Conservation (phyloP, 306 rosid genomes). For the Lathyrus aphaca region DNA sequence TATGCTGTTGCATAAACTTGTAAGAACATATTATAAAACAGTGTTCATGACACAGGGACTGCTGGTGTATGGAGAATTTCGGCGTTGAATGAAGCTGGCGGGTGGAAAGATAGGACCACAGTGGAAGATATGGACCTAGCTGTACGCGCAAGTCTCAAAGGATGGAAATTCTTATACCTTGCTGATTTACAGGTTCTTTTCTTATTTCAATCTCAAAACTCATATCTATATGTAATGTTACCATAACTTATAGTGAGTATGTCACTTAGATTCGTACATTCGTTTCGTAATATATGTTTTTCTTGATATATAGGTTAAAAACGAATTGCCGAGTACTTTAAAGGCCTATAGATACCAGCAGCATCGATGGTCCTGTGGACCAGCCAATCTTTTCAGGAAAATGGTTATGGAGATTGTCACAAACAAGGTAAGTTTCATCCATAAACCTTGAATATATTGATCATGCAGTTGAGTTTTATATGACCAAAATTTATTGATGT, state of each 20-base stretch:
- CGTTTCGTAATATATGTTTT: background rate
- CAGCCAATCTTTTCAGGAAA: constrained; percentile 89
- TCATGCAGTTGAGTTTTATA: background rate
- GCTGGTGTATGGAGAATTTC: constrained; percentile 95
- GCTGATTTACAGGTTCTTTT: constrained; percentile 56
- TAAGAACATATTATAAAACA: background rate
- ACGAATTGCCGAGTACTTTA: constrained; percentile 90
- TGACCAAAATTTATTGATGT: background rate
- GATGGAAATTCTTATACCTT: constrained; percentile 87
- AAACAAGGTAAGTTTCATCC: constrained; percentile 60
- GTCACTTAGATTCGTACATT: background rate
- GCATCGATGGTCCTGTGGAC: constrained; percentile 96
- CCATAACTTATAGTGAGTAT: background rate
- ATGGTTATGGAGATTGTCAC: constrained; percentile 66
- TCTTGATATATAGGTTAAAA: constrained; percentile 59
- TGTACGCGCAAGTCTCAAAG: constrained; percentile 88
- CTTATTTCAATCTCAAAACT: background rate
- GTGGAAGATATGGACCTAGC: constrained; percentile 78
- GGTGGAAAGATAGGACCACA: constrained; percentile 90
- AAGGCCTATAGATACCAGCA: constrained; percentile 91
- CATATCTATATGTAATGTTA: background rate
- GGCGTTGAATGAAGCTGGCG: constrained; percentile 86
- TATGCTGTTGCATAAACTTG: background rate
- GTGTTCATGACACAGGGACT: constrained; percentile 55
- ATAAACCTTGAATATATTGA: background rate